A percentile compares a stretch with the other conserved stretches of the same genome.
Conservation (phyloP, 306 rosid genomes). For the Acacia crassicarpa region DNA sequence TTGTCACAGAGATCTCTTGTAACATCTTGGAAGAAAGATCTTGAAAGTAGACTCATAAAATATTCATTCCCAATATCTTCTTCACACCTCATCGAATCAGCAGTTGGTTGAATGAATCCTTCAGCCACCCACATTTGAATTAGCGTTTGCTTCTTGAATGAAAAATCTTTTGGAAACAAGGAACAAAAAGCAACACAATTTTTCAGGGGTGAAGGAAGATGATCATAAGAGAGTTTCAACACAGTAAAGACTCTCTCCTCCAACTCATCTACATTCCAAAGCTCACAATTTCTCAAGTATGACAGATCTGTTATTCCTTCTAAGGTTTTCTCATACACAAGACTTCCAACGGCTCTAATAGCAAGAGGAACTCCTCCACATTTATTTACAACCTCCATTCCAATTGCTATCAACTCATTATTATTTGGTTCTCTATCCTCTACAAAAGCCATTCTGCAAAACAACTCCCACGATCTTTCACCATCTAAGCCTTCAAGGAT, state of each 20-base stretch:
- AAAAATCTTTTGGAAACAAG: background rate
- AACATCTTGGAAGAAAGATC: background rate
- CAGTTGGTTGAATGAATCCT: background rate
- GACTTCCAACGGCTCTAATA: background rate
- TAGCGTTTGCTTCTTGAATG: background rate
- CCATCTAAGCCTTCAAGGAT: constrained; percentile 22
- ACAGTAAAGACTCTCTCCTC: background rate
- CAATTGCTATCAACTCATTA: background rate
- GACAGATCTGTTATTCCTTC: background rate
- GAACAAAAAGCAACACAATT: background rate
- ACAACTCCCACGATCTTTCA: constrained; percentile 26
- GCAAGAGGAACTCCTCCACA: constrained; percentile 5
- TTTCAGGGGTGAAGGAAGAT: background rate
- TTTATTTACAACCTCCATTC: background rate
- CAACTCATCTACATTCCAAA: background rate
- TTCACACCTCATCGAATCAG: background rate
- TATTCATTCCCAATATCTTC: background rate
- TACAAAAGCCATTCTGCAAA: constrained; percentile 31
- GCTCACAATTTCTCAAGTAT: background rate
- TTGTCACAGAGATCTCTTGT: rapidly evolving
- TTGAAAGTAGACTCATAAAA: background rate
- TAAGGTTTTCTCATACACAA: background rate
- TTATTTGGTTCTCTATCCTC: constrained; percentile 6
- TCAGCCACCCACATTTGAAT: background rate
- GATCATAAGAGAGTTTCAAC: background rate